Conservation (phyloP, 352 stramenopile species). For the Labyrinthula sp. region DNA sequence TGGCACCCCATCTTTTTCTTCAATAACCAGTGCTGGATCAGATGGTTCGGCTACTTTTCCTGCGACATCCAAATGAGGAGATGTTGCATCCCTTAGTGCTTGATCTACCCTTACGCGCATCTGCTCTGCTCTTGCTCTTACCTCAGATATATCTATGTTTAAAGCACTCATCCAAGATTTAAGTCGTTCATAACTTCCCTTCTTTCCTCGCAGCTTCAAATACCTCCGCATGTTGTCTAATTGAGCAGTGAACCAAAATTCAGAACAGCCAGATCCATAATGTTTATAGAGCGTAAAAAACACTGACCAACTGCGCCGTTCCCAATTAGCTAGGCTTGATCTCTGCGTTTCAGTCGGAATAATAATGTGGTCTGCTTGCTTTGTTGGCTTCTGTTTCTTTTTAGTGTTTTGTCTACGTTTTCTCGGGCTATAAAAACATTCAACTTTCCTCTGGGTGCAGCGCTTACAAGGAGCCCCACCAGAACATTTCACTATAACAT, state of each 20-base stretch:
- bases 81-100: conserved; percentile 5
- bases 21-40: conserved; percentile 9
- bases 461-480: conserved; percentile 17
- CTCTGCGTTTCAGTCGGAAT: conserved; percentile 11
- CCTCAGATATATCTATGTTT: conserved; percentile 22
- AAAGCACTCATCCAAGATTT: conserved; percentile 20
- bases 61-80: not conserved
- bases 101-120: conserved; percentile 26
- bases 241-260: conserved; percentile 26
- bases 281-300: conserved; percentile 29
- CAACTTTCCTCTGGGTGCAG: conserved; percentile 21
- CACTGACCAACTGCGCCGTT: conserved; percentile 20
- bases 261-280: conserved; percentile 13
- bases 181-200: conserved; percentile 13
- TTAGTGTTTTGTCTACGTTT: conserved; percentile 18
- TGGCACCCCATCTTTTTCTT: conserved; percentile 17
- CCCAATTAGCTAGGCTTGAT: conserved; percentile 16
- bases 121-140: conserved; percentile 18
- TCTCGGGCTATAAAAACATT: conserved; percentile 23
- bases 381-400: conserved; percentile 14
- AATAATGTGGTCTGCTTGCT: conserved; percentile 19
- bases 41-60: conserved; percentile 4
- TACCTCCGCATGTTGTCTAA: conserved; percentile 26
- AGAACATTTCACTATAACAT: conserved; percentile 27
- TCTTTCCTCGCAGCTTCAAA: conserved; percentile 26